A percentile compares a stretch with the other conserved stretches of the same genome.
Evolutionary conservation across 2,329 filamentous ascomycete genomes (phyloP).

Genomic region (Microsporum audouinii): DNA sequence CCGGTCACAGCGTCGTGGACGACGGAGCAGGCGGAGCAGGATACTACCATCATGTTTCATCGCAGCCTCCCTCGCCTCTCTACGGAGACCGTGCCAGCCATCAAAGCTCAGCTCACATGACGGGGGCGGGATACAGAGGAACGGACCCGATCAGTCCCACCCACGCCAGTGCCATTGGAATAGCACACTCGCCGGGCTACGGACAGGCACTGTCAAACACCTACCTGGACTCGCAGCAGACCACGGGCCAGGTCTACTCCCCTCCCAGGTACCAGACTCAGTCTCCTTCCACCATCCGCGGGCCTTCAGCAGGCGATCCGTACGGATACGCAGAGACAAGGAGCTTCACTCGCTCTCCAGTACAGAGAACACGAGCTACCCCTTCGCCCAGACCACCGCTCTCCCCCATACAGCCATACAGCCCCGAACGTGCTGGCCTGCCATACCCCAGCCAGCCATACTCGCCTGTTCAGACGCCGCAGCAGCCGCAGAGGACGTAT

Average conservation of each 20-base stretch:
- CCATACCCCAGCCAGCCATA: neutral
- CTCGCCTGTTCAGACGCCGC: neutral
- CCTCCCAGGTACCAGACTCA: neutral
- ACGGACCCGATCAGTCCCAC: neutral
- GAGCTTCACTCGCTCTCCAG: neutral
- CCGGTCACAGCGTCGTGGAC: conserved; percentile 8
- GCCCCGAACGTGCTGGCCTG: neutral
- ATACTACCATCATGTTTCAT: conserved; percentile 11
- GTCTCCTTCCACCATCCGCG: neutral
- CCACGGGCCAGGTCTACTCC: neutral
- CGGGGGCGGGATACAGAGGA: conserved; percentile 3
- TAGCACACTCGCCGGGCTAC: conserved; percentile 5
- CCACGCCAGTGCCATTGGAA: conserved; percentile 4
- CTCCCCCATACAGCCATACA: neutral
- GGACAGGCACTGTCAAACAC: neutral
- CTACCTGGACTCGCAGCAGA: conserved; percentile 4
- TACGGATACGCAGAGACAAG: neutral
- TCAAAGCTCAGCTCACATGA: neutral
- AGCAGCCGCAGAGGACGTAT: conserved; percentile 6
- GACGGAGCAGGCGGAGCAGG: conserved; percentile 6
- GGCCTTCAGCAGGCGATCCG: neutral
- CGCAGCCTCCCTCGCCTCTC: conserved; percentile 9
- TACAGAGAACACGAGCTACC: neutral
- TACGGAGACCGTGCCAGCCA: neutral
- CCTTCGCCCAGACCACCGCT: neutral